Evolutionary conservation across 2,329 filamentous ascomycete species (phyloP), one percentile per base, ranked within the genome.

Genomic region (Hymenoscyphus albidus): DNA sequence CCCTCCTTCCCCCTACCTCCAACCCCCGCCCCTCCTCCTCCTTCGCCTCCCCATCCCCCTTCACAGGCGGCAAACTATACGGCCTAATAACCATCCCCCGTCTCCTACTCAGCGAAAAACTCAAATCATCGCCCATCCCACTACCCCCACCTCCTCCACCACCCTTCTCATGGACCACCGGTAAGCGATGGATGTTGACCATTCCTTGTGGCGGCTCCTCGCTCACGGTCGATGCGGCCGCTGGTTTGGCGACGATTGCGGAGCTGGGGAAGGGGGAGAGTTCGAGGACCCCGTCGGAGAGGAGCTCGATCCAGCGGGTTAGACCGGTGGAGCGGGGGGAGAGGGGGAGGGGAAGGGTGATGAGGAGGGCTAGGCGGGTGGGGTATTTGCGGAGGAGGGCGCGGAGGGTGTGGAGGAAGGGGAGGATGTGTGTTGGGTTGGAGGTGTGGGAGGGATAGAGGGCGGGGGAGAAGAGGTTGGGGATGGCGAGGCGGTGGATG

Each of bases 131-230:
- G 31, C 91, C 88, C 62, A 89, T 83, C 67, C 87, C 87, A 64
- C 82, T 10, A 65, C 87, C 86, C 1, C 85, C 22, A 22, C 22
- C 83, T 10, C 87, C 88, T 14, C 92, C 92, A 1, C 93, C 93
- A 1, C 95, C 94, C 70, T 91, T 92, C 75, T 98, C 94, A 65
- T 96, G 91, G 69, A 92, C 88, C 0, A 97, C 82, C 0, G 95
- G 94, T 42, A 98, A 77, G 62, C 88, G 88, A 76, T 96, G 92
- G 0, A 96, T 85, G 67, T 88, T 90, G 18, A 98, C 79, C 77
- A 98, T 85, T 0, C 95, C 95, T 74, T 98, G 94, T 1, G 90
- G 88, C 64, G 89, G 87, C 65, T 96, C 92, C 65, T 91, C 89
- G 70, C 78, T 81, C 51, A 82, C 79, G 57, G 83, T 83, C 2